A percentile compares a stretch with the other conserved stretches of the same genome.
These are phyloP conservation scores for Boletus speciosus DNA, from an alignment of 768 basidiomycete genomes.

Conservation along the genomic window DNA sequence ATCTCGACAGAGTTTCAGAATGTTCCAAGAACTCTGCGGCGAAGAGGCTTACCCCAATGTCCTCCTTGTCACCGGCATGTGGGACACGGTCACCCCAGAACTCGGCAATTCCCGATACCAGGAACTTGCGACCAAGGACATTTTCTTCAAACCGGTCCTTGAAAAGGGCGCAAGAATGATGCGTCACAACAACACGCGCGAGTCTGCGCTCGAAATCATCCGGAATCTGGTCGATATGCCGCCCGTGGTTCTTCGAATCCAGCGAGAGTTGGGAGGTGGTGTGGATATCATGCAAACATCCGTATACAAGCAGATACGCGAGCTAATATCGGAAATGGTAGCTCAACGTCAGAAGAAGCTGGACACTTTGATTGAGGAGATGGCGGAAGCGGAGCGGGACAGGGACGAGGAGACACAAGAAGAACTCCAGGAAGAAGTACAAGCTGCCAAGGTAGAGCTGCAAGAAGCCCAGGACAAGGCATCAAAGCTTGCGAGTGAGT, in stretches of 20 bases:
- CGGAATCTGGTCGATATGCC: slow-evolving; percentile 35
- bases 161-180: slow-evolving; percentile 42
- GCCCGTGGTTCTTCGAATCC: slow-evolving; percentile 46
- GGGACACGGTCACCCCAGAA: slow-evolving; percentile 37
- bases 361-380: slow-evolving; percentile 41
- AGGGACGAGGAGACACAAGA: slow-evolving; percentile 43
- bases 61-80: slow-evolving; percentile 51
- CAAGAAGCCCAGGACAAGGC: slow-evolving; percentile 22
- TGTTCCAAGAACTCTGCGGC: slow-evolving; percentile 53
- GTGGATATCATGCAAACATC: slow-evolving; percentile 48
- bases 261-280: slow-evolving; percentile 47
- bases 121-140: slow-evolving; percentile 40
- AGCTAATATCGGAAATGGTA: slow-evolving; percentile 45
- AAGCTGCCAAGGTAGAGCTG: slow-evolving; percentile 22
- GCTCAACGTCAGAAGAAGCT: slow-evolving; percentile 44
- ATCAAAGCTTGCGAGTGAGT: slow-evolving; percentile 24
- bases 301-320: slow-evolving; percentile 50
- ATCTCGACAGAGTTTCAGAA: slow-evolving; percentile 43
- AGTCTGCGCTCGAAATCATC: slow-evolving; percentile 46
- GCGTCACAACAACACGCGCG: slow-evolving; percentile 41
- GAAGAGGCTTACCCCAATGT: slow-evolving; percentile 44
- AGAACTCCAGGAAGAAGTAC: slow-evolving; percentile 41
- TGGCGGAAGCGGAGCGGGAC: slow-evolving; percentile 40
- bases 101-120: slow-evolving; percentile 37
- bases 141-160: slow-evolving; percentile 50